A percentile compares a stretch with the other conserved stretches of the same genome.
These are phyloP conservation scores for Fusarium sarcochroum DNA, from an alignment of 2,329 filamentous ascomycete species.

Conservation along the genomic window DNA sequence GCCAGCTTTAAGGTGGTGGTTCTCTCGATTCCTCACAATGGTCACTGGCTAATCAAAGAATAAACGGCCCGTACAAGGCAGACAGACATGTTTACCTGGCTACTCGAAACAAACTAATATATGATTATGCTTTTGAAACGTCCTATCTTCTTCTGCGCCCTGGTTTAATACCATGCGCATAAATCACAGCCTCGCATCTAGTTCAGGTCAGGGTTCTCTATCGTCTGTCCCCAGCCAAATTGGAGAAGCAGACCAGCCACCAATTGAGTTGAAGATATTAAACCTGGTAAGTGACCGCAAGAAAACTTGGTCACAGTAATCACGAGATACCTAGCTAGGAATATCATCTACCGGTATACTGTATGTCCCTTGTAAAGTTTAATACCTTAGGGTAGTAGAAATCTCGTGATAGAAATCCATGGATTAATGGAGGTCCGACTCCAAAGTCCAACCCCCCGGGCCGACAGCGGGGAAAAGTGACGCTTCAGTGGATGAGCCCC, in stretches of 20 bases:
- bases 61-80: not conserved
- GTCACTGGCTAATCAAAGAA: not conserved
- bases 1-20: too few species aligned
- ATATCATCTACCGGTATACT: too few species aligned
- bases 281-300: not conserved
- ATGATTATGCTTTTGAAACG: constrained; percentile 17
- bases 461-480: constrained; percentile 27
- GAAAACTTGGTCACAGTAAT: not conserved
- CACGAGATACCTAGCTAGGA: too few species aligned
- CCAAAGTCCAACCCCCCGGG: not conserved
- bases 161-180: constrained; percentile 4
- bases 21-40: too few species aligned
- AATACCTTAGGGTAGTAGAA: not conserved
- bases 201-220: constrained; percentile 17
- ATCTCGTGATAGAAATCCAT: constrained; percentile 3
- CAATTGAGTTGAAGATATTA: not conserved
- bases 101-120: constrained; percentile 16
- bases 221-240: too few species aligned
- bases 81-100: not conserved
- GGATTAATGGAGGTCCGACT: not conserved
- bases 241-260: not conserved
- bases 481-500: constrained; percentile 12
- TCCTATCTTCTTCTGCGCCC: constrained; percentile 8
- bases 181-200: constrained; percentile 11
- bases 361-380: constrained; percentile 14